Evolutionary conservation across 2,329 filamentous ascomycete genomes (phyloP).

Genomic region (Xylaria arbuscula): DNA sequence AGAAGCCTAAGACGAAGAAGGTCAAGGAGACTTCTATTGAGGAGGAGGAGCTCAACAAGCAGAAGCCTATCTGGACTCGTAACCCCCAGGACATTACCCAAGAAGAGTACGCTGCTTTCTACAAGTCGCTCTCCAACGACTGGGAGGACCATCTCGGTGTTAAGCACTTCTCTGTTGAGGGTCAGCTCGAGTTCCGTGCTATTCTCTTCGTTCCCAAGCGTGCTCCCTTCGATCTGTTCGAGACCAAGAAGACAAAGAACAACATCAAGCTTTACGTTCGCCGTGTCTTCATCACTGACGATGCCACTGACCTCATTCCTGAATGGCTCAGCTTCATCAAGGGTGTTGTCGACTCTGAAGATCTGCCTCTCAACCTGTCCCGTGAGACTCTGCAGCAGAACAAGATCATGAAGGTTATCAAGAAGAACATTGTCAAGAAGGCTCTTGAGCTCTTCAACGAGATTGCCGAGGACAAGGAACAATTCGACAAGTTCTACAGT

Average conservation of each 20-base stretch:
- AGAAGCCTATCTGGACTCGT: constrained; percentile 99
- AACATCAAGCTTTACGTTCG: constrained; percentile 99
- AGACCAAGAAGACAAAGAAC: constrained; percentile 99
- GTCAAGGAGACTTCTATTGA: constrained; percentile 98
- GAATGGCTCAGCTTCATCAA: constrained; percentile 99
- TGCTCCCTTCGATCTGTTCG: constrained; percentile 98
- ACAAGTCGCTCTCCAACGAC: constrained; percentile 99
- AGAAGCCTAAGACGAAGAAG: constrained; percentile 99
- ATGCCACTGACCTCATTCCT: constrained; percentile 97
- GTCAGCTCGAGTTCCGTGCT: constrained; percentile 99
- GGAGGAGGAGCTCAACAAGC: constrained; percentile 99
- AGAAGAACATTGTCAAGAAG: constrained; percentile 99
- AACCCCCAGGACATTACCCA: constrained; percentile 94
- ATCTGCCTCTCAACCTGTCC: constrained; percentile 98
- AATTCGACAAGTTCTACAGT: constrained; percentile 99
- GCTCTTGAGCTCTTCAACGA: constrained; percentile 98
- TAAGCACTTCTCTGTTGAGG: constrained; percentile 99
- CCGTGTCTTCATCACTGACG: constrained; percentile 99
- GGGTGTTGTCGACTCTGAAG: constrained; percentile 99
- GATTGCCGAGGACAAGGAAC: constrained; percentile 99
- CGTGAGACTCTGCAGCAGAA: constrained; percentile 99
- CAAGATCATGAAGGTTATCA: constrained; percentile 99
- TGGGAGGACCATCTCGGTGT: constrained; percentile 99
- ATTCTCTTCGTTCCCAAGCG: constrained; percentile 99
- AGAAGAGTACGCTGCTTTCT: constrained; percentile 99